Percentiles rank a stretch among this genome's conserved stretches.
Conservation (phyloP, 768 basidiomycete species). For the Agaricus bisporus region DNA sequence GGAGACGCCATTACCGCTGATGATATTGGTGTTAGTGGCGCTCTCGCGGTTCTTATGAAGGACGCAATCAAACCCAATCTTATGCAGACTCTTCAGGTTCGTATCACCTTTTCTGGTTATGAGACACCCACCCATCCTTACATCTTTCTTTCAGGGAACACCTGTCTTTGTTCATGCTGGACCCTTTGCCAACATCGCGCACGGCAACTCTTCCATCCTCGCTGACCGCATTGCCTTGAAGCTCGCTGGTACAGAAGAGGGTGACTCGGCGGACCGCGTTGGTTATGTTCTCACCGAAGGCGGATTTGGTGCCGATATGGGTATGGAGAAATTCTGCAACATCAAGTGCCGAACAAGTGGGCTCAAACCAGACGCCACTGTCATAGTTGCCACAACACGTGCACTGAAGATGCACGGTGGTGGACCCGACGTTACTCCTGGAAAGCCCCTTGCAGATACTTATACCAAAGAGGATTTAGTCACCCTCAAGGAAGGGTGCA, state of each 20-base stretch:
- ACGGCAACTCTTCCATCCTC: slow-evolving; percentile 96
- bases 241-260: slow-evolving; percentile 91
- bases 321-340: slow-evolving; percentile 99
- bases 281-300: slow-evolving; percentile 98
- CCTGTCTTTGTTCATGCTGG: slow-evolving; percentile 99
- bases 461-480: slow-evolving; percentile 93
- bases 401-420: slow-evolving; percentile 99
- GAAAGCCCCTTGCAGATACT: slow-evolving; percentile 87
- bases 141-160: slow-evolving; percentile 56
- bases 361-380: slow-evolving; percentile 86
- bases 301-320: slow-evolving; percentile 98
- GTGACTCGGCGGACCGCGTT: slow-evolving; percentile 71
- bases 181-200: slow-evolving; percentile 98
- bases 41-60: slow-evolving; percentile 95
- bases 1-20: slow-evolving; percentile 94
- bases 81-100: slow-evolving; percentile 92
- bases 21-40: slow-evolving; percentile 92
- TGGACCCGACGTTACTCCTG: slow-evolving; percentile 93
- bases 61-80: slow-evolving; percentile 98
- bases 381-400: slow-evolving; percentile 96
- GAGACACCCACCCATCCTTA: background rate
- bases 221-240: slow-evolving; percentile 97
- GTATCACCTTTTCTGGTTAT: background rate
- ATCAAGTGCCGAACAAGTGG: slow-evolving; percentile 97
- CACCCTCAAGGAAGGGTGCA: slow-evolving; percentile 84